phyloP scores from a whole-genome alignment of 257 asterid species.

The Ilex asprella region DNA sequence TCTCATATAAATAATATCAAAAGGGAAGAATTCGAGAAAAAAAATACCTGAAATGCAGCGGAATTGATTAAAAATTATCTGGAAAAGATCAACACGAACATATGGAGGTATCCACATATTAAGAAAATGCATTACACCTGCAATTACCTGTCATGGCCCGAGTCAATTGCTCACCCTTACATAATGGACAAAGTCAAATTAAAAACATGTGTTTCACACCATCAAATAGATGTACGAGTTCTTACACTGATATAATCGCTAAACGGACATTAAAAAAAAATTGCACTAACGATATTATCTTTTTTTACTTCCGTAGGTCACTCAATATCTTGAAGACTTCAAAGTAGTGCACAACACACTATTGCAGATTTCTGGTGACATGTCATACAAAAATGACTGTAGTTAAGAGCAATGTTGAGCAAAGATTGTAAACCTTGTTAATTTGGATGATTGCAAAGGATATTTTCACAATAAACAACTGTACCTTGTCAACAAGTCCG shows the following conservation, averaged over 20 bases:
- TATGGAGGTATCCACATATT: conserved; percentile 15
- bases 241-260: background rate
- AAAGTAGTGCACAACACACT: background rate
- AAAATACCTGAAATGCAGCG: conserved; percentile 11
- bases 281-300: background rate
- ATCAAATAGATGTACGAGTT: background rate
- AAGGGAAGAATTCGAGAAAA: background rate
- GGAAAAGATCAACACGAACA: conserved; percentile 17
- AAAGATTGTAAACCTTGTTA: background rate
- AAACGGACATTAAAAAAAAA: background rate
- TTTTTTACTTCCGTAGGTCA: background rate
- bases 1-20: background rate
- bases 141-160: conserved; percentile 6
- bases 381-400: too few species aligned
- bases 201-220: background rate
- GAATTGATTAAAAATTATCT: conserved; percentile 12
- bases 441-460: background rate
- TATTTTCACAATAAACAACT: background rate
- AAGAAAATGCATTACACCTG: conserved; percentile 11
- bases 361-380: background rate
- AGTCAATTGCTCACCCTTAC: background rate
- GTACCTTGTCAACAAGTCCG: conserved; percentile 23
- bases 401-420: background rate
- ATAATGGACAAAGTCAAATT: background rate
- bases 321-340: background rate